Base-by-base conservation (phyloP, 2,329 filamentous ascomycete genomes). In the Aspergillus ruber region DNA sequence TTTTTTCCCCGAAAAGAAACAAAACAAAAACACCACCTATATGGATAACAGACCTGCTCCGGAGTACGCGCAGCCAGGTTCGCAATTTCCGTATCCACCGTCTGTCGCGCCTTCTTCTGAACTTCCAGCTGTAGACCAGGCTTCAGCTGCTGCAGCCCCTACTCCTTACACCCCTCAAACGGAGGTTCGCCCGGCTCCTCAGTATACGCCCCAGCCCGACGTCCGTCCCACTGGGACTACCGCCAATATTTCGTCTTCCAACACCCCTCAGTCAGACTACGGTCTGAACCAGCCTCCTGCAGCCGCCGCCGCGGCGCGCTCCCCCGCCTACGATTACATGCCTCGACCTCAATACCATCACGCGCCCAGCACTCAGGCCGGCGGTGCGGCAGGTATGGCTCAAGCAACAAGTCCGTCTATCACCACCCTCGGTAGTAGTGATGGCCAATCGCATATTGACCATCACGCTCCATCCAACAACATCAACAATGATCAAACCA, bases 381-480 rank as follows among this genome's bases (percentile, higher is more conserved):
- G 80, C 74, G 83, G 83, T 74, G 81, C 85, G 74, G 86, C 83
- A 83, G 86, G 85, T 84, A 96, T 96, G 90, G 89, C 90, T 83
- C 90, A 95, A 88, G 83, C 89, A 85, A 88, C 88, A 86, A 95
- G 90, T 95, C 88, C 88, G 90, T 95, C 88, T 75, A 81, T 88
- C 80, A 80, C 58, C 54, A 63, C 86, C 83, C 78, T 88, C 77
- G 81, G 84, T 81, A 18, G 15, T 20, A 20, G 36, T 39, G 86
- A 90, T 88, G 86, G 78, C 70, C 76, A 77, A 65, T 18, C 17
- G n/a, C n/a, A 39, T 39, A 29, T 29, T 12, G 36, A 20, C 36
- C 36, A 39, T 39, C 78, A 80, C 76, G 73, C 78, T 80, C 83
- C 86, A 84, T 85, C 84, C 77, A 79, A 81, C 76, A 36, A 36